Evolutionary conservation across 2,329 filamentous ascomycete genomes (phyloP).

Genomic region (Aspergillus ruber): DNA sequence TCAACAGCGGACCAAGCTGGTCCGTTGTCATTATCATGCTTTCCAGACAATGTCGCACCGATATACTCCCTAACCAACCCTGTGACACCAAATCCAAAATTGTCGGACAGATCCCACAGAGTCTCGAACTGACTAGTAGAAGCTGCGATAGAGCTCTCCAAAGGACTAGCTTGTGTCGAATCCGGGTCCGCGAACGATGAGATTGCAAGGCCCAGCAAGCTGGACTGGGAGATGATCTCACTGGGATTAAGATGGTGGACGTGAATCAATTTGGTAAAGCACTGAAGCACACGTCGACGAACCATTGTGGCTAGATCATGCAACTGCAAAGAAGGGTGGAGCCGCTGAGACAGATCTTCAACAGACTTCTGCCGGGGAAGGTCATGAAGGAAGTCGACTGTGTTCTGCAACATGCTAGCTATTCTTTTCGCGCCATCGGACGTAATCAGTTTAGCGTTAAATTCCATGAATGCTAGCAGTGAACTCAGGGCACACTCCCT

Average conservation of each 20-base stretch:
- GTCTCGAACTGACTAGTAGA: conserved; percentile 85
- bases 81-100: conserved; percentile 88
- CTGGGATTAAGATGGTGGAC: conserved; percentile 77
- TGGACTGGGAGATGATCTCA: conserved; percentile 84
- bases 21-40: conserved; percentile 56
- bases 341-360: conserved; percentile 76
- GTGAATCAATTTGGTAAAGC: conserved; percentile 85
- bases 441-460: conserved; percentile 84
- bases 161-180: conserved; percentile 59
- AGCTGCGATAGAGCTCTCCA: conserved; percentile 87
- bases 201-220: conserved; percentile 80
- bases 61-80: conserved; percentile 74
- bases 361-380: conserved; percentile 76
- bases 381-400: conserved; percentile 78
- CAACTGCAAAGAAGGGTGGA: conserved; percentile 79
- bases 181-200: conserved; percentile 92
- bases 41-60: conserved; percentile 63
- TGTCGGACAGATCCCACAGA: conserved; percentile 92
- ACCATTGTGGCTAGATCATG: conserved; percentile 91
- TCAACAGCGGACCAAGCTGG: conserved; percentile 35
- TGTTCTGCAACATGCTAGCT: conserved; percentile 90
- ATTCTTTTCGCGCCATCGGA: conserved; percentile 91
- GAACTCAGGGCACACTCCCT: conserved; percentile 89
- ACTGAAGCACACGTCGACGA: conserved; percentile 84
- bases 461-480: conserved; percentile 85